Conservation (phyloP, 768 basidiomycete genomes). For the Leccinum rimulosum region DNA sequence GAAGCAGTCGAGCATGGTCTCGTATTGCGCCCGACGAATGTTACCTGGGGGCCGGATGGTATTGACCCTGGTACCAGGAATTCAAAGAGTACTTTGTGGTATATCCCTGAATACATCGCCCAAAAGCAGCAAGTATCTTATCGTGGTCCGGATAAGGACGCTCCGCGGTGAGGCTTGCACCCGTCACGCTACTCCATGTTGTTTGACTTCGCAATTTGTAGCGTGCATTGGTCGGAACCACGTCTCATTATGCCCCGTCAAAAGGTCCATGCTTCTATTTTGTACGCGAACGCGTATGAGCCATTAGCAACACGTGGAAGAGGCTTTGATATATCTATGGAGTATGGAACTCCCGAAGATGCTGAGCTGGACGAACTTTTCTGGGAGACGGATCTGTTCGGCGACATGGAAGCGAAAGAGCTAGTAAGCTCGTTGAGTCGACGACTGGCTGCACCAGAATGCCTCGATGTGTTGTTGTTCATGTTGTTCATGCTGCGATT, state of each 20-base stretch:
- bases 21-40: conserved; percentile 15
- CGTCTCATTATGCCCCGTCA: conserved; percentile 8
- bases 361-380: background rate
- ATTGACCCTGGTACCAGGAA: conserved; percentile 10
- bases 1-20: background rate
- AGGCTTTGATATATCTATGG: background rate
- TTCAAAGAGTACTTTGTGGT: conserved; percentile 11
- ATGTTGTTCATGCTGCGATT: background rate
- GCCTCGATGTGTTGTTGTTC: background rate
- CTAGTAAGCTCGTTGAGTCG: background rate
- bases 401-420: background rate
- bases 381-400: conserved; percentile 8
- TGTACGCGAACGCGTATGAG: background rate
- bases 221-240: conserved; percentile 5
- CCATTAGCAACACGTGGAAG: background rate
- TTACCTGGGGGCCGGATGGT: conserved; percentile 15
- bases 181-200: background rate
- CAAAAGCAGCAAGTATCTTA: conserved; percentile 11
- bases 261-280: background rate
- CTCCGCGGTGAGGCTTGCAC: conserved; percentile 6
- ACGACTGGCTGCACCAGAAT: background rate
- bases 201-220: background rate
- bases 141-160: background rate
- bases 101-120: conserved; percentile 5
- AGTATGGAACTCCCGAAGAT: background rate